A percentile compares a stretch with the other conserved stretches of the same genome.
Evolutionary conservation across 1,284 basidiomycete genomes (phyloP).

Genomic region (Ustilago curta): DNA sequence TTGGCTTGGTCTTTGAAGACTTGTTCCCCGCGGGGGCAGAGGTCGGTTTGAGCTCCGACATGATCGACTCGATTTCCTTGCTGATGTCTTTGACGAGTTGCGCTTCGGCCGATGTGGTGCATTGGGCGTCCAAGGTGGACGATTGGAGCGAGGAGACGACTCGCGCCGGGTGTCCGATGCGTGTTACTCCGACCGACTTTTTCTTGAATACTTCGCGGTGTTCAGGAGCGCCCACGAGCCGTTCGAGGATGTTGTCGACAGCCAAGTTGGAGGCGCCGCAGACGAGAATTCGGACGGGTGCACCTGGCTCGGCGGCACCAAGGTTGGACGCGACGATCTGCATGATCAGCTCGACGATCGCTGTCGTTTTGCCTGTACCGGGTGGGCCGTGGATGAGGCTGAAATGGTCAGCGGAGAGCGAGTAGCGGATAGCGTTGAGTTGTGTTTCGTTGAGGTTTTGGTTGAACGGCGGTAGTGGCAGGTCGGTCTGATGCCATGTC

Average conservation of each 20-base stretch:
- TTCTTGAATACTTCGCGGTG: constrained; percentile 51
- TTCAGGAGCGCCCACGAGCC: constrained; percentile 43
- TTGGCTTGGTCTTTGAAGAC: constrained; percentile 66
- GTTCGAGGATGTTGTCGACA: constrained; percentile 73
- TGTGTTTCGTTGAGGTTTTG: constrained; percentile 83
- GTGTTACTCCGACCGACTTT: constrained; percentile 48
- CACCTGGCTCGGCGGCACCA: constrained; percentile 22
- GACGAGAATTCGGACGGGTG: constrained; percentile 76
- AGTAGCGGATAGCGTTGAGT: constrained; percentile 81
- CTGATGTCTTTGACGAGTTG: constrained; percentile 61
- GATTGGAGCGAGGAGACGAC: constrained; percentile 83
- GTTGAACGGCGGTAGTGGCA: constrained; percentile 76
- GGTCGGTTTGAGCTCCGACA: constrained; percentile 43
- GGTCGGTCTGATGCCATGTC: constrained; percentile 37
- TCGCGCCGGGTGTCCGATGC: constrained; percentile 79
- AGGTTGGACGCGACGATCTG: constrained; percentile 59
- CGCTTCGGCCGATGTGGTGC: constrained; percentile 70
- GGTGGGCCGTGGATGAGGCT: constrained; percentile 97
- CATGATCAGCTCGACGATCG: constrained; percentile 71
- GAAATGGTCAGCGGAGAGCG: constrained; percentile 78
- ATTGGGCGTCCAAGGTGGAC: constrained; percentile 88
- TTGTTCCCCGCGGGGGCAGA: constrained; percentile 60
- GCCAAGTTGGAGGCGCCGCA: constrained; percentile 92
- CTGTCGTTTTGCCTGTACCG: constrained; percentile 71
- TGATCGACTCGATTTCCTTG: constrained; percentile 46